These are phyloP conservation scores for Claviceps pazoutovae DNA, from an alignment of 2,329 filamentous ascomycete species.

Conservation along the genomic window DNA sequence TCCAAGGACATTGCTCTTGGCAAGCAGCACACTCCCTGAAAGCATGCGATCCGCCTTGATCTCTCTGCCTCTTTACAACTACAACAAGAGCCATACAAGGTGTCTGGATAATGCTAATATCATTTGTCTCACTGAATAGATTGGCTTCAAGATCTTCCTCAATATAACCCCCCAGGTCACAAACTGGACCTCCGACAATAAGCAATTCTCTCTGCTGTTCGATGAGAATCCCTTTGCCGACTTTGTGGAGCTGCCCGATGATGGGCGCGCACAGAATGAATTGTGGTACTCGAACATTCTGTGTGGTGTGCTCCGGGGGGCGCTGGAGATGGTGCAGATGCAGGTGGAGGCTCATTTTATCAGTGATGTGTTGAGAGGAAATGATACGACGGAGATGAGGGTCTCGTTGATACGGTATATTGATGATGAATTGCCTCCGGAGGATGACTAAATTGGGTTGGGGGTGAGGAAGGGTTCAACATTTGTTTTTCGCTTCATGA, in stretches of 20 bases:
- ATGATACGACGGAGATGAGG: conserved; percentile 95
- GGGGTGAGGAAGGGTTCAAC: not conserved
- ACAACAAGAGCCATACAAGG: no score
- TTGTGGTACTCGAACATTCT: conserved; percentile 98
- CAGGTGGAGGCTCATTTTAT: conserved; percentile 95
- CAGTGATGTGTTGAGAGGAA: conserved; percentile 80
- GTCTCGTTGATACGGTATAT: conserved; percentile 87
- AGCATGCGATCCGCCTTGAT: no score
- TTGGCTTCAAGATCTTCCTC: conserved; percentile 97
- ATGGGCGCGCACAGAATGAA: conserved; percentile 89
- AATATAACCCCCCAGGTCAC: conserved; percentile 89
- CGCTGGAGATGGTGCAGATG: conserved; percentile 98
- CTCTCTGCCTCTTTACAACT: no score
- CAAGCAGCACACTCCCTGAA: no score
- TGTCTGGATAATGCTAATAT: no score
- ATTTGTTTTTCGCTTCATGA: not conserved
- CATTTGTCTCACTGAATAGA: no score
- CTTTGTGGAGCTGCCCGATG: conserved; percentile 93
- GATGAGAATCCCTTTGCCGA: conserved; percentile 95
- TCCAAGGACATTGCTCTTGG: conserved; percentile 31
- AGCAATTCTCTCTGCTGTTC: conserved; percentile 90
- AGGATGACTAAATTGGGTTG: conserved; percentile 58
- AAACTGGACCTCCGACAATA: conserved; percentile 92
- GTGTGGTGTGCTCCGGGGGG: conserved; percentile 80
- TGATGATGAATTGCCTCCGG: conserved; percentile 91